phyloP scores from a whole-genome alignment of 805 yeast genomes.

The Candida railenensis region DNA sequence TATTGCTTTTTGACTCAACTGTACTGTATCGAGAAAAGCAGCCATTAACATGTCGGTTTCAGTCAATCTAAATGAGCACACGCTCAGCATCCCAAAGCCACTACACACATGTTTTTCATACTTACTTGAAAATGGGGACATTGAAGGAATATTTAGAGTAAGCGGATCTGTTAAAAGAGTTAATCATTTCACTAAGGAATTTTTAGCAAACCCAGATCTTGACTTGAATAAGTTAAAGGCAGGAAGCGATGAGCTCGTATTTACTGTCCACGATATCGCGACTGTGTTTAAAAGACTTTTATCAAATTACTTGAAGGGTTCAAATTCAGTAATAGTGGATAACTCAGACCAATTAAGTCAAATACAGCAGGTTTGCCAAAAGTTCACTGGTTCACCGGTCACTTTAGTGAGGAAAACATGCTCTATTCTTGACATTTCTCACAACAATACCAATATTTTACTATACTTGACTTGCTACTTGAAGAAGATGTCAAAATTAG shows the following conservation, averaged over 20 bases:
- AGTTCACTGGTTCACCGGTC: not conserved
- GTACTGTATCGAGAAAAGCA: not conserved
- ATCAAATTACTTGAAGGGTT: not conserved
- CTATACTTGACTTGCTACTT: constrained; percentile 17
- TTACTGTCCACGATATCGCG: constrained; percentile 1
- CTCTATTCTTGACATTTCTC: not conserved
- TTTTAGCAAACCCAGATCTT: not conserved
- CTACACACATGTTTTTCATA: constrained; percentile 11
- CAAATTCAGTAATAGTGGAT: not conserved
- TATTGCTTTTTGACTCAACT: too few relatives aligned
- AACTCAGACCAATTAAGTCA: not conserved
- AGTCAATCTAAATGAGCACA: not conserved
- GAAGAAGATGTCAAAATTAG: constrained; percentile 14
- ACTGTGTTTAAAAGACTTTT: not conserved
- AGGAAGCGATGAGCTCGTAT: not conserved
- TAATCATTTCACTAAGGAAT: constrained; percentile 8
- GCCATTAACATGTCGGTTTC: not conserved
- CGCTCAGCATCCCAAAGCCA: not conserved
- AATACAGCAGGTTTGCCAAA: not conserved
- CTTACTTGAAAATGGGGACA: constrained; percentile 16
- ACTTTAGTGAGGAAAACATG: not conserved
- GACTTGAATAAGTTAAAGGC: not conserved
- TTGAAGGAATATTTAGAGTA: constrained; percentile 31
- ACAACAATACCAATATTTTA: constrained; percentile 11
- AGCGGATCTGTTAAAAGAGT: constrained; percentile 30